Percentiles rank a stretch among this genome's conserved stretches.
Conservation (phyloP, 495 filamentous ascomycete genomes). For the Tuber borchii region DNA sequence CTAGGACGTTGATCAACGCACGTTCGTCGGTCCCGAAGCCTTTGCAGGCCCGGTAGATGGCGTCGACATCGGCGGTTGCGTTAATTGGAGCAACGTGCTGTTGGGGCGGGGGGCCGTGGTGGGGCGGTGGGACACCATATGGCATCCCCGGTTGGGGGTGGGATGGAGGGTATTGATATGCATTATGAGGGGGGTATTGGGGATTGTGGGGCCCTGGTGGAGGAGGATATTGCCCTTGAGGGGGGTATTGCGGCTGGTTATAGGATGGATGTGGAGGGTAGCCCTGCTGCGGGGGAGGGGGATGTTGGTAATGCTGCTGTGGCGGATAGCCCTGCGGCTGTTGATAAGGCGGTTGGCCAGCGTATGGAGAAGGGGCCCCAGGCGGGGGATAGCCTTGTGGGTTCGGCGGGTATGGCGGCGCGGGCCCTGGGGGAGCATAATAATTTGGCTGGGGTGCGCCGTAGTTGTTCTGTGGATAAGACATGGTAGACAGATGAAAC, state of each 20-base stretch:
- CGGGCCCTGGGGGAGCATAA: slow-evolving; percentile 19
- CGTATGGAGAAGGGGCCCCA: slow-evolving; percentile 1
- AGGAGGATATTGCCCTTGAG: slow-evolving; percentile 22
- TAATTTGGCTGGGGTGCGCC: neutral
- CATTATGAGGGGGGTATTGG: slow-evolving; percentile 28
- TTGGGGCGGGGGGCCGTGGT: slow-evolving; percentile 38
- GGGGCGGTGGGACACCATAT: slow-evolving; percentile 42
- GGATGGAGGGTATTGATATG: slow-evolving; percentile 40
- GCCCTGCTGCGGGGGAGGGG: slow-evolving; percentile 26
- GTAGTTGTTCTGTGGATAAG: neutral
- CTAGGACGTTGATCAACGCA: slow-evolving; percentile 59
- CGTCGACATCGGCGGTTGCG: slow-evolving; percentile 58
- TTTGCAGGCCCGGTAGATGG: slow-evolving; percentile 76
- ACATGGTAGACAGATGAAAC: neutral
- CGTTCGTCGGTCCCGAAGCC: slow-evolving; percentile 84
- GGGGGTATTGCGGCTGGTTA: slow-evolving; percentile 20
- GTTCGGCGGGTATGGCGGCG: slow-evolving; percentile 37
- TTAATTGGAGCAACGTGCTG: slow-evolving; percentile 44
- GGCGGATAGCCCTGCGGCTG: slow-evolving; percentile 21
- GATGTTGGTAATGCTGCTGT: slow-evolving; percentile 22
- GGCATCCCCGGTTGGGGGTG: slow-evolving; percentile 35
- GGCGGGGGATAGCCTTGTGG: slow-evolving; percentile 38
- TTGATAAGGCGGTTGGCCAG: slow-evolving; percentile 24
- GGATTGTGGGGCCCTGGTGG: slow-evolving; percentile 8
- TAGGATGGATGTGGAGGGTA: slow-evolving; percentile 31